Evolutionary conservation across 2,329 filamentous ascomycete species (phyloP).

Genomic region (Talaromyces sp.): DNA sequence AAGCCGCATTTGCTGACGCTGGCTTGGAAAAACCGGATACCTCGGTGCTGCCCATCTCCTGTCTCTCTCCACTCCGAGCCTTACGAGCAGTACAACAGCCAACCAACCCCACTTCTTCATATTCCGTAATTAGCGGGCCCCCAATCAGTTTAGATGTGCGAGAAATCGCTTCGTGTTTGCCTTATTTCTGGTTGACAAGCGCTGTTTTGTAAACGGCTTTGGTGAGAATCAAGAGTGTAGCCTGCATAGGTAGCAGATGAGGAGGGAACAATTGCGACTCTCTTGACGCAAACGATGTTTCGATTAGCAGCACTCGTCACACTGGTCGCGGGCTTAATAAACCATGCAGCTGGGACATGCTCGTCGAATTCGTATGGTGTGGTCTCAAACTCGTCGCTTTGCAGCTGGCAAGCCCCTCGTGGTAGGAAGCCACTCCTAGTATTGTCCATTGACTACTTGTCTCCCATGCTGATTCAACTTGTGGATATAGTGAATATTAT

Average conservation of each 20-base stretch:
- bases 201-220: background rate
- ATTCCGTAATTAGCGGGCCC: background rate
- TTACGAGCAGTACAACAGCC: no score
- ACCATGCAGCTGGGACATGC: background rate
- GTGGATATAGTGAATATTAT: constrained; percentile 20
- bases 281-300: background rate
- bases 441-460: constrained; percentile 1
- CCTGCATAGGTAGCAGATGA: no score
- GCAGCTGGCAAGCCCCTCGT: background rate
- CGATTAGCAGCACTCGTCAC: background rate
- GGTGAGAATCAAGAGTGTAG: background rate
- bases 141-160: background rate
- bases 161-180: background rate
- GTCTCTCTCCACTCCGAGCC: background rate
- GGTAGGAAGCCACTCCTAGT: constrained; percentile 2
- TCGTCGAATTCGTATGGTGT: background rate
- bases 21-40: background rate
- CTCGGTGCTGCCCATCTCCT: background rate
- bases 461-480: constrained; percentile 2
- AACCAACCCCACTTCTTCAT: background rate
- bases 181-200: background rate
- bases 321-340: background rate
- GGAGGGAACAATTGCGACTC: no score
- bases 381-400: background rate
- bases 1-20: constrained; percentile 1